Conservation (phyloP, 1,284 basidiomycete genomes). For the Jaminaea rosea region DNA sequence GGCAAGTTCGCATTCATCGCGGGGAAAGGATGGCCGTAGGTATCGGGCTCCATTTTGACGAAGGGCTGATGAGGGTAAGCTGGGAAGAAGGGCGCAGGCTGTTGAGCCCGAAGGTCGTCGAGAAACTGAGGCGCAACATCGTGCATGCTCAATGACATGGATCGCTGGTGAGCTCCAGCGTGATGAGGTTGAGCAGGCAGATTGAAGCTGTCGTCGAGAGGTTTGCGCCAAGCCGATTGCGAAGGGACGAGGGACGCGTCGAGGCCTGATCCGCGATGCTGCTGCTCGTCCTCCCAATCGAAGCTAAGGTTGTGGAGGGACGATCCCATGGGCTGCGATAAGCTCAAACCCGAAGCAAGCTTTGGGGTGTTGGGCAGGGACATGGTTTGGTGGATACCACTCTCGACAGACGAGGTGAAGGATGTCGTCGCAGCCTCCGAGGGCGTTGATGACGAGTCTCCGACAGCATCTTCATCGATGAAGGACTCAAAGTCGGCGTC, state of each 20-base stretch:
- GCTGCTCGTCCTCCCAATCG: background rate
- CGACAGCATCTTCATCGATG: slow-evolving; percentile 1
- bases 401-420: background rate
- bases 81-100: background rate
- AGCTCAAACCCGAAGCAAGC: background rate
- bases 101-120: background rate
- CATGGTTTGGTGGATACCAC: background rate
- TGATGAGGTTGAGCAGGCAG: background rate
- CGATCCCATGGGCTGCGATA: background rate
- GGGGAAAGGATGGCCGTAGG: too few relatives aligned
- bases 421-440: too few relatives aligned
- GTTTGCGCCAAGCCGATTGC: too few relatives aligned
- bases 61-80: background rate
- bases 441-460: too few relatives aligned
- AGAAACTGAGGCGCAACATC: background rate
- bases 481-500: background rate
- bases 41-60: slow-evolving; percentile 1
- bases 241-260: too few relatives aligned
- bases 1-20: too few relatives aligned
- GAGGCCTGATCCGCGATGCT: background rate
- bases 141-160: background rate
- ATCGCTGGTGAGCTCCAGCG: background rate
- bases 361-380: background rate
- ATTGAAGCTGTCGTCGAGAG: background rate
- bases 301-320: background rate